Conservation (phyloP, 495 filamentous ascomycete species). For the Pyrenula aspistea region DNA sequence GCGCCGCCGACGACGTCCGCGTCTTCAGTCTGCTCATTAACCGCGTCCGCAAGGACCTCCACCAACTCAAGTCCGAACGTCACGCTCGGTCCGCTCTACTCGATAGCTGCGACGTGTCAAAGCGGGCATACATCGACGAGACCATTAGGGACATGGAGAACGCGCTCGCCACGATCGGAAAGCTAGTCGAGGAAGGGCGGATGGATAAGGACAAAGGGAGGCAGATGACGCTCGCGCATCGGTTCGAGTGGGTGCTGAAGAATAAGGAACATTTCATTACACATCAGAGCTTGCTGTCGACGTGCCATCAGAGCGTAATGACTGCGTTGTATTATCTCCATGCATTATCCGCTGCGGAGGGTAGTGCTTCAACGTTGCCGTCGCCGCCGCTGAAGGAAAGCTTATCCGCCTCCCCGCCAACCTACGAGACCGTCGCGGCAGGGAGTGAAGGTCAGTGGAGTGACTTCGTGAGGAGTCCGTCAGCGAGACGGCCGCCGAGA, state of each 20-base stretch:
- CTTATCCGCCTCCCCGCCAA: too few relatives aligned
- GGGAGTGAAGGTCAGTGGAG: not conserved
- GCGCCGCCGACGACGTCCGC: conserved; percentile 11
- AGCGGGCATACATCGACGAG: conserved; percentile 11
- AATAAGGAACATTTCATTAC: conserved; percentile 14
- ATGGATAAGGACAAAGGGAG: conserved; percentile 10
- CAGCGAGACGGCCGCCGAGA: not conserved
- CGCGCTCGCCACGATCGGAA: conserved; percentile 17
- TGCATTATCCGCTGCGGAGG: not conserved
- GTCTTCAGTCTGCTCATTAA: conserved; percentile 15
- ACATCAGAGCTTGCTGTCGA: conserved; percentile 8
- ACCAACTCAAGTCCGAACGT: conserved; percentile 13
- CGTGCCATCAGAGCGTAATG: conserved; percentile 16
- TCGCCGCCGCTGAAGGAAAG: too few relatives aligned
- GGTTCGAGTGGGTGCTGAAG: conserved; percentile 15
- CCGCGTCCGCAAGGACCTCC: conserved; percentile 13
- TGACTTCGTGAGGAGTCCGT: not conserved
- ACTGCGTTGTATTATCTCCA: conserved; percentile 2
- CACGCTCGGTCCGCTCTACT: conserved; percentile 1
- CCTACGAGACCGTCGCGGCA: not conserved
- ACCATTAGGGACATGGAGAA: conserved; percentile 9
- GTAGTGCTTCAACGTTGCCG: not conserved
- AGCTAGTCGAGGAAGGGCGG: conserved; percentile 12
- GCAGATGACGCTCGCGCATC: conserved; percentile 7
- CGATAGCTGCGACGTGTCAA: conserved; percentile 6